These are phyloP conservation scores for Cryphonectria radicalis DNA, from an alignment of 2,329 filamentous ascomycete species.

Conservation along the genomic window DNA sequence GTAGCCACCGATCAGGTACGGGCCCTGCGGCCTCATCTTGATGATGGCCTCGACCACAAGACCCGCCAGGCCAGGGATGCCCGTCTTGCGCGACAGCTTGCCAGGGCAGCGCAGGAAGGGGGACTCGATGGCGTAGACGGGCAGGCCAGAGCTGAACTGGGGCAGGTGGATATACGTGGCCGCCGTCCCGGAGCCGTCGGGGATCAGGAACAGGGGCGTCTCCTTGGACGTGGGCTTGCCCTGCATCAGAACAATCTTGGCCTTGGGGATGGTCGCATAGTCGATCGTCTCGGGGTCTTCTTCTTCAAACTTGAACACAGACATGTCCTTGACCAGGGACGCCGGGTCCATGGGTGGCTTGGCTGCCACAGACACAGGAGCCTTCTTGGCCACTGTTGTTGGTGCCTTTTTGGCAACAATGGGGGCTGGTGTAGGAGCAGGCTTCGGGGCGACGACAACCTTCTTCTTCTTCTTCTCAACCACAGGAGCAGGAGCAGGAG, in stretches of 20 bases:
- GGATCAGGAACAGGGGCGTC: slow-evolving; percentile 37
- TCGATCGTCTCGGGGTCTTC: slow-evolving; percentile 25
- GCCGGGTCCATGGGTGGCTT: slow-evolving; percentile 11
- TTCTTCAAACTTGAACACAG: slow-evolving; percentile 26
- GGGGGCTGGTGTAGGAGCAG: background rate
- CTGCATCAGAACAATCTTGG: slow-evolving; percentile 36
- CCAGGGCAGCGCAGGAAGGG: slow-evolving; percentile 35
- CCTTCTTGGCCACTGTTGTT: slow-evolving; percentile 2
- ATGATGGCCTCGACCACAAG: slow-evolving; percentile 33
- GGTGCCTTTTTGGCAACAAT: background rate
- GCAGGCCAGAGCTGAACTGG: slow-evolving; percentile 31
- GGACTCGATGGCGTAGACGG: slow-evolving; percentile 38
- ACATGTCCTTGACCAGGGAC: slow-evolving; percentile 25
- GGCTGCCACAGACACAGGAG: slow-evolving; percentile 5
- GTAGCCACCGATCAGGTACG: slow-evolving; percentile 36
- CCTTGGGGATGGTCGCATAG: slow-evolving; percentile 24
- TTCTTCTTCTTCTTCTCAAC: slow-evolving; percentile 5
- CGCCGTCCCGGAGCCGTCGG: slow-evolving; percentile 36
- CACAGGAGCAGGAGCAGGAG: slow-evolving; percentile 5
- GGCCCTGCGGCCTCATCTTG: slow-evolving; percentile 31
- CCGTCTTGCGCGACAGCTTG: slow-evolving; percentile 29
- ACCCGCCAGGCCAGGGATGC: slow-evolving; percentile 30
- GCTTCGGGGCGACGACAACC: background rate
- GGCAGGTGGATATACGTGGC: slow-evolving; percentile 36
- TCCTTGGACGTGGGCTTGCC: slow-evolving; percentile 30